Conservation (phyloP, 1,284 basidiomycete species). For the Heterobasidion annosum region DNA sequence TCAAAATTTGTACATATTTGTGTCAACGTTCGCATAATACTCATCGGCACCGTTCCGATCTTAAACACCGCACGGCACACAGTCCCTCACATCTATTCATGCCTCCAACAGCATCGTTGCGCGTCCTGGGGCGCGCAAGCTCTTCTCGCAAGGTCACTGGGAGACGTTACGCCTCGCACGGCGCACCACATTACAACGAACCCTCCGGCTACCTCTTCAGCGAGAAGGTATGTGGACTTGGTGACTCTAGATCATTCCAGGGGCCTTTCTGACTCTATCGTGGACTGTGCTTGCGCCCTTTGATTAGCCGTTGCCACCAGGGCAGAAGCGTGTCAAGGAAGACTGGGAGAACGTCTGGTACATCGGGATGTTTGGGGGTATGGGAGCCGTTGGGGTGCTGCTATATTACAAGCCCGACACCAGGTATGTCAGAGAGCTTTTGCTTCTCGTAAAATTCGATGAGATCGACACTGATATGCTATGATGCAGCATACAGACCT, state of each 20-base stretch:
- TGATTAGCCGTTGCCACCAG: constrained; percentile 59
- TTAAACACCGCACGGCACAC: too few relatives aligned
- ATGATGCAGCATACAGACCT: constrained; percentile 67
- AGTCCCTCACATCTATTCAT: not conserved
- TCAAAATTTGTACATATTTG: too few relatives aligned
- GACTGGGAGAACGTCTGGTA: constrained; percentile 89
- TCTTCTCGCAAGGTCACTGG: constrained; percentile 14
- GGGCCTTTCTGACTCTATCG: too few relatives aligned
- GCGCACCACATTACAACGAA: constrained; percentile 67
- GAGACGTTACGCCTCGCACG: constrained; percentile 61
- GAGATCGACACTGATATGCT: too few relatives aligned
- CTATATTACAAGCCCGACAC: constrained; percentile 95
- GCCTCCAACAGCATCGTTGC: not conserved
- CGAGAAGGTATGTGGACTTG: constrained; percentile 61
- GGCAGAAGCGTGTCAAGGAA: constrained; percentile 80
- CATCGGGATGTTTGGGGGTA: constrained; percentile 84
- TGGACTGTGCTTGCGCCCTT: too few relatives aligned
- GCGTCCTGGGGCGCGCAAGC: constrained; percentile 6
- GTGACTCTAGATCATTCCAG: not conserved
- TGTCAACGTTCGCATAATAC: too few relatives aligned
- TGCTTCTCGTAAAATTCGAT: not conserved
- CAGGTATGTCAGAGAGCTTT: constrained; percentile 50
- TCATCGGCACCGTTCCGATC: too few relatives aligned
- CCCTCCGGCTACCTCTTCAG: constrained; percentile 83
- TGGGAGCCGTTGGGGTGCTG: constrained; percentile 70